Percentiles rank a stretch among this genome's conserved stretches.
phyloP scores from a whole-genome alignment of 805 yeast species.

The Allodekkera sacchari region DNA sequence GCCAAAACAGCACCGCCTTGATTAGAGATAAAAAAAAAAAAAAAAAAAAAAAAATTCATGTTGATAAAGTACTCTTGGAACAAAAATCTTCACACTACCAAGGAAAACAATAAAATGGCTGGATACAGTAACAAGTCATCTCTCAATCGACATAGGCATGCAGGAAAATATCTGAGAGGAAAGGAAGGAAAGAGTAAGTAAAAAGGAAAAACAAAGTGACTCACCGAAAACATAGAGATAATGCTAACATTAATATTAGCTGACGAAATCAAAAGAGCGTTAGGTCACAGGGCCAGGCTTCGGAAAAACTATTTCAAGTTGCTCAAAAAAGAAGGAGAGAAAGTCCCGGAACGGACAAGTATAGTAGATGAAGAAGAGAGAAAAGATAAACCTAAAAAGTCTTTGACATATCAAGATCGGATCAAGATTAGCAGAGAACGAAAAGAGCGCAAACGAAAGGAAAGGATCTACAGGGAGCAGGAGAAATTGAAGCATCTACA shows the following conservation, averaged over 20 bases:
- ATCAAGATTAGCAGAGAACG: conserved; percentile 38
- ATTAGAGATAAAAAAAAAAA: neutral
- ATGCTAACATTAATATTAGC: conserved; percentile 11
- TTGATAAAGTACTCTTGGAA: neutral
- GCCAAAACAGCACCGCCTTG: too few relatives aligned
- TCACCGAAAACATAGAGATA: neutral
- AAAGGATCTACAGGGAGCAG: conserved; percentile 31
- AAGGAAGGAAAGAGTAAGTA: conserved; percentile 23
- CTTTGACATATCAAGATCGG: conserved; percentile 34
- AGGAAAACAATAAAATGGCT: neutral
- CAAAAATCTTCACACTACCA: neutral
- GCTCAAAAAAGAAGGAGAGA: conserved; percentile 61
- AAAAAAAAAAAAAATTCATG: too few relatives aligned
- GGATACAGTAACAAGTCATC: neutral
- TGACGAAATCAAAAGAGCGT: conserved; percentile 68
- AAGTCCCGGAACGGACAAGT: conserved; percentile 32
- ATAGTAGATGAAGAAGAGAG: conserved; percentile 17
- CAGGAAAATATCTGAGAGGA: conserved; percentile 15
- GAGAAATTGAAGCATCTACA: conserved; percentile 24
- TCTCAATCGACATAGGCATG: conserved; percentile 6
- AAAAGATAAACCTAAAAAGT: conserved; percentile 29
- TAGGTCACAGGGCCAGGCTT: conserved; percentile 72
- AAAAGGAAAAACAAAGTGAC: neutral
- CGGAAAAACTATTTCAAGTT: conserved; percentile 76
- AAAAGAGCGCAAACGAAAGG: conserved; percentile 32